A percentile compares a stretch with the other conserved stretches of the same genome.
Evolutionary conservation across 1,284 basidiomycete species (phyloP).

Genomic region (Leccinum fallax): DNA sequence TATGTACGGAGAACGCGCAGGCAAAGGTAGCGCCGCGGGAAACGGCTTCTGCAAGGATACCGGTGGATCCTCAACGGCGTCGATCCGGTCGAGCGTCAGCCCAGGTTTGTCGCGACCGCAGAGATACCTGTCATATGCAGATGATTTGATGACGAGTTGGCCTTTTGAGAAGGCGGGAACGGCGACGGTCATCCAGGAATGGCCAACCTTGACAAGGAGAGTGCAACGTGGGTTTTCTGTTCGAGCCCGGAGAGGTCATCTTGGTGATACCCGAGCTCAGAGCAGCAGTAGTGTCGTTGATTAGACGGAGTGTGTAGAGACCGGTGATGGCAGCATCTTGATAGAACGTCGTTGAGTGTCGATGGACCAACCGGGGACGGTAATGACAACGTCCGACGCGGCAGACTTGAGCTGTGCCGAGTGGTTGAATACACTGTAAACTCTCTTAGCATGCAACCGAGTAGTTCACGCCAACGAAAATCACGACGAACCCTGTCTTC

Average conservation of each 20-base stretch:
- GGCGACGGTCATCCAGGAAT: conserved; percentile 83
- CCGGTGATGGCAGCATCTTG: conserved; percentile 78
- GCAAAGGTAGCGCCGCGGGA: conserved; percentile 76
- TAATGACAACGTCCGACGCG: conserved; percentile 69
- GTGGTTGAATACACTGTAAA: not conserved
- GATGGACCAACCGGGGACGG: conserved; percentile 94
- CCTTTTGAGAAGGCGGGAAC: conserved; percentile 93
- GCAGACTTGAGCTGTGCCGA: not conserved
- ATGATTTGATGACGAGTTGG: conserved; percentile 67
- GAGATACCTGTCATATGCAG: not conserved
- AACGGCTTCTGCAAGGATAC: conserved; percentile 94
- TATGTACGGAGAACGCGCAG: not conserved
- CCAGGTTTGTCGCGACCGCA: conserved; percentile 48
- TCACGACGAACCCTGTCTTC: no score
- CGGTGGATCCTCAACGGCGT: conserved; percentile 88
- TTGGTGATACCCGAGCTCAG: not conserved
- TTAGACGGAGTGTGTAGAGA: not conserved
- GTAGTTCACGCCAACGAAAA: no score
- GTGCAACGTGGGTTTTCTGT: conserved; percentile 59
- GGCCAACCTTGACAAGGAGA: conserved; percentile 91
- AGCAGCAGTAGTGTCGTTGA: not conserved
- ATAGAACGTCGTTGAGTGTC: conserved; percentile 88
- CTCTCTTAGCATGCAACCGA: no score
- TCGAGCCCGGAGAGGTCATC: not conserved
- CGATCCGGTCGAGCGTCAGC: conserved; percentile 89